Evolutionary conservation across 1,284 basidiomycete species (phyloP), one percentile per base, ranked within the genome.

Genomic region (Pholiota adiposa): DNA sequence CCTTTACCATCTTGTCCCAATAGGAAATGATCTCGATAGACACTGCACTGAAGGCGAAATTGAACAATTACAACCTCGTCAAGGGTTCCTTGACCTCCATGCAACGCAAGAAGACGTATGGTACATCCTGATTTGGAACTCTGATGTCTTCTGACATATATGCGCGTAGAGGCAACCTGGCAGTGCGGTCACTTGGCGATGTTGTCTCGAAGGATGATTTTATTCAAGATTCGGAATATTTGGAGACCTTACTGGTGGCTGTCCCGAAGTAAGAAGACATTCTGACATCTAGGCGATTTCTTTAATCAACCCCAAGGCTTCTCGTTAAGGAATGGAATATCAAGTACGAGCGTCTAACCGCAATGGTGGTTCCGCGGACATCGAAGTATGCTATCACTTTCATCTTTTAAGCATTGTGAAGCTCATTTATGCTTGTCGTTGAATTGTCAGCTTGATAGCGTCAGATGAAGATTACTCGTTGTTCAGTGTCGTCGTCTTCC

Each of bases 341-440:
- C 25, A 92, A 88, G 69, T 99, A 99, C 72, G 97, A 99, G 79
- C 85, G 92, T 49, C 76, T 99, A 55, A 83, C 93, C 0, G 67
- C 82, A 27, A 96, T 98, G 93, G 91, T 99, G 1, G 97, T 99
- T 0, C 97, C 97, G n/a, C 86, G 97, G 59, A 97, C 95, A 43
- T 91, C 96, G 50, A 83, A 78, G 94, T 95, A 75, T 69, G 86
- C 79, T 23, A 5, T 21, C 19, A 33, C 53, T 36, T 58, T 18
- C 38, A 34, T 21, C 16, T 19, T 5, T 58, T 51, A 54, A 60
- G 59, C 61, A 27, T 41, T 50, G 38, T 51, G 51, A 51, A 54
- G 54, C 23, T 58, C 40, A 29, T 31, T 27, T 40, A 41, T 61
- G 14, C 50, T 58, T 64, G n/a, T n/a, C n/a, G n/a, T n/a, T n/a